Evolutionary conservation across 805 yeast species (phyloP).

Genomic region (Monosporozyma solicola): DNA sequence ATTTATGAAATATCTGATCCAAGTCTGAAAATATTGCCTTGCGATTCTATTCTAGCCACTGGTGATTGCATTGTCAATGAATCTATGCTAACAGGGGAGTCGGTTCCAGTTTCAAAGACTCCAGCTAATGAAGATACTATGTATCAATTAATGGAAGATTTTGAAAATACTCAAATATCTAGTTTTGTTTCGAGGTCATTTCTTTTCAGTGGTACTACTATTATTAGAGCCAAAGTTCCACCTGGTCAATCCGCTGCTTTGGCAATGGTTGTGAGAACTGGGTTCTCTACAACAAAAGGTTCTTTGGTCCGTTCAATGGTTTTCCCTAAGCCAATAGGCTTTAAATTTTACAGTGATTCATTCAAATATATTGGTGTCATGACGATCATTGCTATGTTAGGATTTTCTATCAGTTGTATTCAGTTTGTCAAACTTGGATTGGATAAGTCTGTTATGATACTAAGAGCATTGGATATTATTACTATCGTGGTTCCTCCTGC

Average conservation of each 20-base stretch:
- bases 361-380: slow-evolving; percentile 93
- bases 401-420: slow-evolving; percentile 74
- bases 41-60: slow-evolving; percentile 76
- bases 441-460: slow-evolving; percentile 56
- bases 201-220: slow-evolving; percentile 80
- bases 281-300: slow-evolving; percentile 94
- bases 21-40: slow-evolving; percentile 61
- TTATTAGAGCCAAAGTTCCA: slow-evolving; percentile 71
- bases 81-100: slow-evolving; percentile 96
- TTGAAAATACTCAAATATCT: slow-evolving; percentile 47
- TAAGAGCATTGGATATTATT: slow-evolving; percentile 86
- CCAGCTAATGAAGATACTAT: slow-evolving; percentile 59
- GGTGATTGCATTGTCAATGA: slow-evolving; percentile 98
- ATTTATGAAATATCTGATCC: slow-evolving; percentile 89
- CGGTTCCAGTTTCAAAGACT: slow-evolving; percentile 86
- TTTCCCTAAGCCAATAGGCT: slow-evolving; percentile 90
- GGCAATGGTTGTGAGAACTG: slow-evolving; percentile 82
- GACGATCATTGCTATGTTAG: slow-evolving; percentile 75
- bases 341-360: slow-evolving; percentile 89
- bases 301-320: slow-evolving; percentile 89
- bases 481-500: slow-evolving; percentile 99
- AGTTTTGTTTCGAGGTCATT: slow-evolving; percentile 64
- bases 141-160: slow-evolving; percentile 46
- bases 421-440: slow-evolving; percentile 75
- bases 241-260: slow-evolving; percentile 47